A percentile compares a stretch with the other conserved stretches of the same genome.
Conservation (phyloP, 768 basidiomycete genomes). For the Hirschioporus abietinus region DNA sequence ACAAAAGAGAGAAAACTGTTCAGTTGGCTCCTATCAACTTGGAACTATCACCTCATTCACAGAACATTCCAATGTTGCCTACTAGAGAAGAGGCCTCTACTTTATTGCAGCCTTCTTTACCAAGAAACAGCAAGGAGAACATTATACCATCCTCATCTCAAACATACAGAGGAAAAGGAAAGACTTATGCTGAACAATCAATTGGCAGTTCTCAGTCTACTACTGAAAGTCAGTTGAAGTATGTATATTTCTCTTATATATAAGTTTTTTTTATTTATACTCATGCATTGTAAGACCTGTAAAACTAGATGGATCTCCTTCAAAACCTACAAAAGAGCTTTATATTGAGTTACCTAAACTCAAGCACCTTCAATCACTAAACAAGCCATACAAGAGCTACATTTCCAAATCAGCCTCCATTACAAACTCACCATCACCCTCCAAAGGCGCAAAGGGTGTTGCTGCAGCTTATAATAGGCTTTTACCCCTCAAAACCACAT, state of each 20-base stretch:
- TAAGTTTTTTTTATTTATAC: background rate
- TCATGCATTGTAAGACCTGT: background rate
- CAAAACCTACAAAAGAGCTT: background rate
- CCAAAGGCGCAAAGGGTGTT: background rate
- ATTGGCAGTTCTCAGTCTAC: too few species aligned
- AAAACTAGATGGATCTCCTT: background rate
- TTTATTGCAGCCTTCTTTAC: background rate
- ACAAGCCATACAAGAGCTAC: background rate
- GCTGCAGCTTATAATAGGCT: background rate
- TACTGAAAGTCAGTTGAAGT: background rate
- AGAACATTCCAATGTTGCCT: background rate
- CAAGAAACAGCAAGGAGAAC: background rate
- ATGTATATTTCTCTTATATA: background rate
- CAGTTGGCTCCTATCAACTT: background rate
- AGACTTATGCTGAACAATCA: too few species aligned
- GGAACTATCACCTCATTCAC: background rate
- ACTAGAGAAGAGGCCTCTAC: background rate
- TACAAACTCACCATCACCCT: background rate
- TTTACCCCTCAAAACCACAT: background rate
- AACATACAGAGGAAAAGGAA: background rate
- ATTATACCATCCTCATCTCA: background rate
- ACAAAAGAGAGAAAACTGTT: background rate
- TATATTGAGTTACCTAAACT: background rate
- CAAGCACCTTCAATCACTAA: background rate
- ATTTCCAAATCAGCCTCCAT: background rate